Evolutionary conservation across 2,329 filamentous ascomycete species (phyloP).

Genomic region (Capronia americana): DNA sequence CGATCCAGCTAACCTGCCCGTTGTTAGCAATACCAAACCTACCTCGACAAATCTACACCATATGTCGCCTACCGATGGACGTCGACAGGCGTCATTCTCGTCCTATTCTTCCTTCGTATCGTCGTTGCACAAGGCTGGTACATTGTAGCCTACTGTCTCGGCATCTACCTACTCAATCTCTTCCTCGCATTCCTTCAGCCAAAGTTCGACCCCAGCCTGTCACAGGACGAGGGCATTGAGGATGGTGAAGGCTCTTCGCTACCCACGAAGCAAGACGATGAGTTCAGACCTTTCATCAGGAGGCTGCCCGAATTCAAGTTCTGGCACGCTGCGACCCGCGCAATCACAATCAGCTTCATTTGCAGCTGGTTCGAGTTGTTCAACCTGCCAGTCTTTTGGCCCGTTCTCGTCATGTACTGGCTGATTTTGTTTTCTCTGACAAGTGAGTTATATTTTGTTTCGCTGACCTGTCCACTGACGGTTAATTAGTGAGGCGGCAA

Average conservation of each 20-base stretch:
- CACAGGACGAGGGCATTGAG: conserved; percentile 95
- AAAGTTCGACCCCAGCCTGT: conserved; percentile 97
- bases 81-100: conserved; percentile 75
- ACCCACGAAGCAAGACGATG: conserved; percentile 94
- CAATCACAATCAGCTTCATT: conserved; percentile 78
- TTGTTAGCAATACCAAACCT: conserved; percentile 84
- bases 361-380: conserved; percentile 95
- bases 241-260: conserved; percentile 78
- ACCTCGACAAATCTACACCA: conserved; percentile 91
- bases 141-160: conserved; percentile 96
- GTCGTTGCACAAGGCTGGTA: conserved; percentile 97
- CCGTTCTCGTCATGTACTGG: conserved; percentile 98
- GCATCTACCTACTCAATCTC: conserved; percentile 98
- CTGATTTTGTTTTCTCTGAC: conserved; percentile 94
- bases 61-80: conserved; percentile 89
- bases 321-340: conserved; percentile 94
- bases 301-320: conserved; percentile 99
- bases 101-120: conserved; percentile 87
- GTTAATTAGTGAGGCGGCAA: conserved; percentile 85
- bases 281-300: conserved; percentile 97
- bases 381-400: conserved; percentile 98
- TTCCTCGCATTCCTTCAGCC: conserved; percentile 98
- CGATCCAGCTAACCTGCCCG: conserved; percentile 21
- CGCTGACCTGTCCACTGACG: conserved; percentile 19
- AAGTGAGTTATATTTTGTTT: conserved; percentile 67